phyloP scores from a whole-genome alignment of 352 stramenopile genomes.

The Pilasporangium apinafurcum region DNA sequence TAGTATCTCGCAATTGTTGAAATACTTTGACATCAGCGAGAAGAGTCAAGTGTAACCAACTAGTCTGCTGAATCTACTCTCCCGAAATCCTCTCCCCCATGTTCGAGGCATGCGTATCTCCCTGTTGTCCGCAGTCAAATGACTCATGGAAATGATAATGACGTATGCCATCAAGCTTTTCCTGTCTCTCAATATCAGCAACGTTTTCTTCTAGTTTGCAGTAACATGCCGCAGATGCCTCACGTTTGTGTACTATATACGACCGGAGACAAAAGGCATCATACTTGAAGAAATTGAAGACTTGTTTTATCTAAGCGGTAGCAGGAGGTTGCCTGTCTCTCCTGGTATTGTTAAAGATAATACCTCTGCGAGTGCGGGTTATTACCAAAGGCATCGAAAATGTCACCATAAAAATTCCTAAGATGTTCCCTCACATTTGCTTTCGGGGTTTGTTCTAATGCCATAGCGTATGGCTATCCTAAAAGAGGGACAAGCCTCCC shows the following conservation, averaged over 20 bases:
- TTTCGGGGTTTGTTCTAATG: too few species aligned
- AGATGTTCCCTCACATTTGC: too few species aligned
- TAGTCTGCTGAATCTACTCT: constrained; percentile 45
- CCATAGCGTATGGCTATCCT: too few species aligned
- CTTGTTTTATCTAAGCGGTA: constrained; percentile 22
- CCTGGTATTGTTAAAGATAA: too few species aligned
- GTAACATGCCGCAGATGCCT: constrained; percentile 20
- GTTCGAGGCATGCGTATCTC: constrained; percentile 39
- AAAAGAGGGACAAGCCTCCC: too few species aligned
- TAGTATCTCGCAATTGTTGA: too few species aligned
- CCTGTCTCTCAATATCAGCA: constrained; percentile 29
- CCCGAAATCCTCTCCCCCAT: constrained; percentile 42
- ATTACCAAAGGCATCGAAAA: too few species aligned
- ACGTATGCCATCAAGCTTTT: constrained; percentile 16
- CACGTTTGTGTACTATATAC: constrained; percentile 36
- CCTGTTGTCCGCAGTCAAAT: constrained; percentile 29
- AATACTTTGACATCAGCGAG: too few species aligned
- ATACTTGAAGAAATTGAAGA: constrained; percentile 53
- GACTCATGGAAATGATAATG: constrained; percentile 30
- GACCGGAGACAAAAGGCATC: constrained; percentile 39
- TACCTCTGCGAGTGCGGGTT: too few species aligned
- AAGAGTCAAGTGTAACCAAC: too few species aligned
- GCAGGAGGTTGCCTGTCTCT: too few species aligned
- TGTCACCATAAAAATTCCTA: too few species aligned
- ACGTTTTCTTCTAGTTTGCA: constrained; percentile 52